Base-by-base conservation (phyloP, 768 basidiomycete genomes). In the Brasilioporus rufonigricans region DNA sequence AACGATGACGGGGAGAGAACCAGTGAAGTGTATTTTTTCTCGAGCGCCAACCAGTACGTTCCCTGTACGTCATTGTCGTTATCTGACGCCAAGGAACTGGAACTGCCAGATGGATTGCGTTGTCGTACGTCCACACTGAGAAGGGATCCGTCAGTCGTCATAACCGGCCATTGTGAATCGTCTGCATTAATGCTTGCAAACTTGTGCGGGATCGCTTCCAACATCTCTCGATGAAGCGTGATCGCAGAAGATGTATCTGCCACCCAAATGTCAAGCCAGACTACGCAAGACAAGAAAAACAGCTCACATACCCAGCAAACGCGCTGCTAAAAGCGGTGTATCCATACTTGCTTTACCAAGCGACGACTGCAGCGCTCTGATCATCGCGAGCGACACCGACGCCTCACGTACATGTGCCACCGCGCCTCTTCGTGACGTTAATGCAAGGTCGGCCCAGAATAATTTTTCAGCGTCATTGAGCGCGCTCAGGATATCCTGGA, bases 151-250 rank as follows among this genome's bases (percentile, higher is more conserved):
- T 77, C 75, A 8, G 72, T 58, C 2, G 73, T 69, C 39, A 87
- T 74, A 3, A 73, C 50, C 0, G 90, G 91, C 93, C 93, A 97
- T 51, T 77, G 76, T 24, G 89, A 67, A 64, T 96, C 93, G 58
- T 93, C 87, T 16, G 59, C 60, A 4, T 68, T 65, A 1, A 64
- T 33, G 13, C 74, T 65, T 3, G 76, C 73, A 54, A 89, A 82
- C 66, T 97, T 97, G 64, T 82, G 71, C 1, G 81, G 77, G 46
- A 95, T 87, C 16, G 82, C 83, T 59, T 96, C 93, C 16, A 94
- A 69, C 76, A 98, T 82, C 65, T 98, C 96, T 18, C 92, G 81
- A 10, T 86, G 84, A 2, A 97, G 76, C 0, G 92, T 93, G 43
- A 94, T 80, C 5, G 90, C 82, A 0, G 86, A 76, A 3, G 86